These are phyloP conservation scores for Skeletonema grethae DNA, from an alignment of 108 stramenopile genomes.

Conservation along the genomic window DNA sequence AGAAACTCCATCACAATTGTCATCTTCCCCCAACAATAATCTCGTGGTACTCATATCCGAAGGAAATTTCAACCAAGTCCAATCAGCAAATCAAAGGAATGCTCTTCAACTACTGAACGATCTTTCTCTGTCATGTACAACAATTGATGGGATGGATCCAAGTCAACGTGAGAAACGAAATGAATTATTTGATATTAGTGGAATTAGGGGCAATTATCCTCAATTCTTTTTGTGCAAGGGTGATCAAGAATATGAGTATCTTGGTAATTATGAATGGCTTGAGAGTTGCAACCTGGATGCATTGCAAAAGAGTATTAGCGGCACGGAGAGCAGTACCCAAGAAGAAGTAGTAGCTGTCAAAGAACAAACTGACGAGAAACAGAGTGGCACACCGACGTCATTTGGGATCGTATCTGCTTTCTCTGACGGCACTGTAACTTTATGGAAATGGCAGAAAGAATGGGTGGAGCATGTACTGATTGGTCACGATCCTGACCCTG, in stretches of 20 bases:
- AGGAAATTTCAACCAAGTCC: neutral
- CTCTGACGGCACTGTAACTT: slow-evolving; percentile 78
- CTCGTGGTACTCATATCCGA: slow-evolving; percentile 4
- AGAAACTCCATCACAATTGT: neutral
- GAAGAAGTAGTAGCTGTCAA: neutral
- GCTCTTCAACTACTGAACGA: neutral
- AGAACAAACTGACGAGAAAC: neutral
- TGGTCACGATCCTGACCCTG: slow-evolving; percentile 29
- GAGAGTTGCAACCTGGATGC: neutral
- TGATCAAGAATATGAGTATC: neutral
- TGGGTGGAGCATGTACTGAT: slow-evolving; percentile 41
- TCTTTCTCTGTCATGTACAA: neutral
- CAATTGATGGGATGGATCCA: neutral
- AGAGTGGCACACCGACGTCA: neutral
- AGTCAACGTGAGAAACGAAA: neutral
- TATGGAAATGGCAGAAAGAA: slow-evolving; percentile 39
- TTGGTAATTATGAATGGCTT: neutral
- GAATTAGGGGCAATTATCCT: neutral
- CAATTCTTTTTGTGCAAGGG: neutral
- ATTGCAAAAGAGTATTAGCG: neutral
- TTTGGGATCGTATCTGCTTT: slow-evolving; percentile 60
- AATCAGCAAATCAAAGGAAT: neutral
- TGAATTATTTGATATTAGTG: neutral
- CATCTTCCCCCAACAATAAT: neutral
- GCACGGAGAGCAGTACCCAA: neutral